Percentiles rank a stretch among this genome's conserved stretches.
Conservation (phyloP, 1,139 yeast genomes). For the Scheffersomyces parashehatae region DNA sequence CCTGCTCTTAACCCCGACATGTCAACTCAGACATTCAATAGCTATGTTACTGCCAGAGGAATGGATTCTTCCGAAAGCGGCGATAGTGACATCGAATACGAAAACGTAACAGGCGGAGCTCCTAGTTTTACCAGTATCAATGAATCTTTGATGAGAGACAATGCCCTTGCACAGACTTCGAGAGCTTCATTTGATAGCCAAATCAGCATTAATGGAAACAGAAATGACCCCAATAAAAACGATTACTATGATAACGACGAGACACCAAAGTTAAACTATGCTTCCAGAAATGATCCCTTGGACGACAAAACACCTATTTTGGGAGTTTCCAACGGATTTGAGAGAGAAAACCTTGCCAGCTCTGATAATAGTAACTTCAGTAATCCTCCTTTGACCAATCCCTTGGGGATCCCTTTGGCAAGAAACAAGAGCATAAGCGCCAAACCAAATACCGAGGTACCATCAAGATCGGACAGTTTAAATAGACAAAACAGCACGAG, state of each 20-base stretch:
- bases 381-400: background rate
- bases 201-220: conserved; percentile 2
- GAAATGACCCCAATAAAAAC: conserved; percentile 3
- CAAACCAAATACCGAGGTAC: background rate
- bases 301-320: conserved; percentile 36
- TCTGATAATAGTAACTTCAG: no score
- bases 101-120: background rate
- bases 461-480: no score
- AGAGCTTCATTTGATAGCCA: conserved; percentile 6
- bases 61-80: background rate
- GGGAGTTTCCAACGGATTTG: conserved; percentile 5
- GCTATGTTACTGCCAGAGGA: conserved; percentile 27
- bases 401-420: background rate
- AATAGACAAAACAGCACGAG: background rate
- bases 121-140: conserved; percentile 36
- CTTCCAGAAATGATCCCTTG: conserved; percentile 11
- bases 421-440: conserved; percentile 1
- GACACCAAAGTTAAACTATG: conserved; percentile 27
- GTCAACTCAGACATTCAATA: conserved; percentile 25
- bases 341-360: no score
- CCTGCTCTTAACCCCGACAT: conserved; percentile 2
- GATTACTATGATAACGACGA: conserved; percentile 25
- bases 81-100: background rate
- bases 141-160: conserved; percentile 28
- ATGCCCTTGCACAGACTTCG: background rate